A percentile compares a stretch with the other conserved stretches of the same genome.
Conservation (phyloP, 2,329 filamentous ascomycete species). For the Trichoderma brevicompactum region DNA sequence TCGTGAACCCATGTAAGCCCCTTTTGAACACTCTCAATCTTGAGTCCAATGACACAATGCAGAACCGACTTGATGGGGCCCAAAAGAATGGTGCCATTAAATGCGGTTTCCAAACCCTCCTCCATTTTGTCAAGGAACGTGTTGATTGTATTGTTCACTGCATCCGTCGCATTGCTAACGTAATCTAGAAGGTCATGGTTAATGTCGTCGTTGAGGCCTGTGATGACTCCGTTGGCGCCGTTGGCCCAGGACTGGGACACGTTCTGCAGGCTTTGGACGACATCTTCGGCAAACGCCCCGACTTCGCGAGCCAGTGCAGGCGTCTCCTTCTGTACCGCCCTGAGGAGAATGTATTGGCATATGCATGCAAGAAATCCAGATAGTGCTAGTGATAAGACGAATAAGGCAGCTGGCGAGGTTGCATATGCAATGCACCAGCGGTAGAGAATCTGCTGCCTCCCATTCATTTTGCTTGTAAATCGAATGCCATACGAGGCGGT, state of each 20-base stretch:
- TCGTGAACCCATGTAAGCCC: constrained; percentile 94
- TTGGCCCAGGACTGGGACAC: constrained; percentile 77
- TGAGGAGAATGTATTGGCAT: constrained; percentile 80
- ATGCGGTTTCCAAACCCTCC: constrained; percentile 72
- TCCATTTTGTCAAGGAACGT: constrained; percentile 79
- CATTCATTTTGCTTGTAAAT: constrained; percentile 66
- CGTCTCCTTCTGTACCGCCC: constrained; percentile 72
- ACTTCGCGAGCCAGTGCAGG: constrained; percentile 76
- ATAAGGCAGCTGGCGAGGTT: constrained; percentile 83
- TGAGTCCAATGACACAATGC: constrained; percentile 84
- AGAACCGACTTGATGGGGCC: constrained; percentile 79
- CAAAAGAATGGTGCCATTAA: constrained; percentile 80
- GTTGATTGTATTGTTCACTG: constrained; percentile 85
- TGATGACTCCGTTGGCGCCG: constrained; percentile 75
- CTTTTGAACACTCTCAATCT: constrained; percentile 81
- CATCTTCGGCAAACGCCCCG: constrained; percentile 76
- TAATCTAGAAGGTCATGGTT: constrained; percentile 86
- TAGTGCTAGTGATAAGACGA: constrained; percentile 79
- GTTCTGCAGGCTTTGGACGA: constrained; percentile 72
- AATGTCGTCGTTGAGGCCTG: constrained; percentile 72
- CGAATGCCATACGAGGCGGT: constrained; percentile 74
- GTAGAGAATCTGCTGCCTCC: constrained; percentile 70
- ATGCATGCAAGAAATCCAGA: constrained; percentile 82
- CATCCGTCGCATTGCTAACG: constrained; percentile 80
- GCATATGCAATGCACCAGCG: constrained; percentile 87